Evolutionary conservation across 2,329 filamentous ascomycete genomes (phyloP), one percentile per base, ranked within the genome.

Genomic region (Fusarium proliferatum): DNA sequence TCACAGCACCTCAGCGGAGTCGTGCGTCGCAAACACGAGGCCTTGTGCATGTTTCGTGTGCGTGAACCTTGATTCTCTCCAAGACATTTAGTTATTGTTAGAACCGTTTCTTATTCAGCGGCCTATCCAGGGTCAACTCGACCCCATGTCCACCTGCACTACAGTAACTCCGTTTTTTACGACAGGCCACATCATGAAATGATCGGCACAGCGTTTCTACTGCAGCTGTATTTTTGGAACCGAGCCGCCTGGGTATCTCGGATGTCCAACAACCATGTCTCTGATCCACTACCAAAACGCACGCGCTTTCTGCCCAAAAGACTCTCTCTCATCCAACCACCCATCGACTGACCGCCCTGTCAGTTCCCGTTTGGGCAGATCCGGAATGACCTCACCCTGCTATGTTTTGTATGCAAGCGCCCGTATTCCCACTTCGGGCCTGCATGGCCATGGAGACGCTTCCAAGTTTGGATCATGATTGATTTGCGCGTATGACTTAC

Each of bases 371-470:
- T 69, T 58, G 9, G 66, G 56, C 3, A 67, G 36, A 52, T 43
- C 46, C 49, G 46, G 17, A n/a, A 69, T 64, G 67, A 69, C 67
- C 58, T 69, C 67, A 69, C 65, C 67, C 65, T 58, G 58, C 67
- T 41, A 64, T 69, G 30, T 69, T 57, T 33, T 64, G 28, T 39
- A 69, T 69, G 67, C 67, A 69, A 69, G 67, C 65, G 67, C 67
- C 67, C 67, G 67, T 69, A 69, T 69, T 69, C 30, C 48, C 65
- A 30, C 45, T 15, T 58, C 43, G 38, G 30, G 34, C 23, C 56
- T n/a, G 48, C 48, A 51, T 51, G 48, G 48, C 56, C 30, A 43
- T 38, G 58, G 51, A 21, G 59, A 42, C 65, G 51, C 45, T 64
- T 10, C 67, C 67, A 69, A 28, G 15, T 48, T 58, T 64, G 58